phyloP scores from a whole-genome alignment of 345 rosid species.

The Citrus medica region DNA sequence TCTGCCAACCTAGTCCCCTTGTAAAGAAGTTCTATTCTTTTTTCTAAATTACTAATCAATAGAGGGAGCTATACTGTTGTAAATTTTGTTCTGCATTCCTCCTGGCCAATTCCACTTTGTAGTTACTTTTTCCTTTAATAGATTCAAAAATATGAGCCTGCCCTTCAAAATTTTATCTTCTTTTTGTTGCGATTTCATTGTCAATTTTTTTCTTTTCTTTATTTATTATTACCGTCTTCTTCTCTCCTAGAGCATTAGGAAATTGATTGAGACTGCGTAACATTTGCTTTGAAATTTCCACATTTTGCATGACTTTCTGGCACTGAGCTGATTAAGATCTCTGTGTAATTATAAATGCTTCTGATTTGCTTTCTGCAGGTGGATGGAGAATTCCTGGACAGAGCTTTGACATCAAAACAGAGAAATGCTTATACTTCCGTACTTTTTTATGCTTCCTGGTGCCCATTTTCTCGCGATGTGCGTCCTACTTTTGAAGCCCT shows the following conservation, averaged over 20 bases:
- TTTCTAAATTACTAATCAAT: too few relatives aligned
- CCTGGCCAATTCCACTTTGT: neutral
- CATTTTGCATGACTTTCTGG: neutral
- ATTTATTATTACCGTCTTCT: neutral
- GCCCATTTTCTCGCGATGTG: constrained; percentile 59
- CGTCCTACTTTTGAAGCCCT: constrained; percentile 53
- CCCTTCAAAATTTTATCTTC: neutral
- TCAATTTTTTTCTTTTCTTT: neutral
- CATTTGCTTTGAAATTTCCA: neutral
- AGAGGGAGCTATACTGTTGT: neutral
- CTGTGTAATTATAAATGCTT: neutral
- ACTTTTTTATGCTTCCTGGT: constrained; percentile 87
- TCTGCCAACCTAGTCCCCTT: neutral
- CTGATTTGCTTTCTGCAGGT: constrained; percentile 36
- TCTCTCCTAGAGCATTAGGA: neutral
- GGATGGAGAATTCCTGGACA: constrained; percentile 63
- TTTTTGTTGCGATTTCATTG: neutral
- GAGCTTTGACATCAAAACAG: constrained; percentile 43
- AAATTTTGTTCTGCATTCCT: neutral
- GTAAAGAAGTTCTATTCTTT: neutral
- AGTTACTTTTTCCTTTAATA: neutral
- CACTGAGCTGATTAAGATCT: neutral
- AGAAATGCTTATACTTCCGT: constrained; percentile 42
- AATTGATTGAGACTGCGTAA: neutral
- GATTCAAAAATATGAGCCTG: too few relatives aligned